Evolutionary conservation across 768 basidiomycete genomes (phyloP), one percentile per base, ranked within the genome.

Genomic region (Termitomyces sp.): DNA sequence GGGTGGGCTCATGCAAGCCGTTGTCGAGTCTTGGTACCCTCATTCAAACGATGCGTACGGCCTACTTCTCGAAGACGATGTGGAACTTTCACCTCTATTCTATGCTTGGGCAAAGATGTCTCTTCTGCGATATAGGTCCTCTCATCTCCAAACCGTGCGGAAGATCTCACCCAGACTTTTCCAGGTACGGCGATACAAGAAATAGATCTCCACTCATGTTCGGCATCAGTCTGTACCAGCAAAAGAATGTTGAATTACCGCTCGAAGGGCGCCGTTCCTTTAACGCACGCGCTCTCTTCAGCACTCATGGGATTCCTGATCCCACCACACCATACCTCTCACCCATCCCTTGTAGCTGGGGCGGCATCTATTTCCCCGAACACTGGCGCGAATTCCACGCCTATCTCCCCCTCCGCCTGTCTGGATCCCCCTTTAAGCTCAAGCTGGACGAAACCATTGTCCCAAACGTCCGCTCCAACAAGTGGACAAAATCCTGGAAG

Each of bases 21-120:
- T 95, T 14, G 87, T 93, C 14, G 92, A 94, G 70, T 90, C 90
- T 5, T 95, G 93, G 92, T 95, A 91, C 66, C 92, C 93, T 5
- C 71, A 75, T 25, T 77, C 79, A 31, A 80, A 91, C 58, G 73
- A 94, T 62, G 82, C 84, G 1, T 93, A 92, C 66, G 92, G 88
- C 7, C 67, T 95, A 19, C 71, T 95, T 19, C 79, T 95, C 21
- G 92, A 94, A 69, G 92, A 95, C 64, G 92, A 95, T 66, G 77
- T 92, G 10, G 93, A 95, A 66, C 69, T 94, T 8, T 93, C 90
- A 9, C 88, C 91, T 0, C 67, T 92, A 27, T 92, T 90, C 69
- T 94, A 90, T 66, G 90, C 88, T 6, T 95, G 92, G 90, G 65
- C 83, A 56, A 94, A 95, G 69, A 85, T 92, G 81, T 68, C 81